phyloP scores from a whole-genome alignment of 495 filamentous ascomycete species.

The Penicillium crystallinum region DNA sequence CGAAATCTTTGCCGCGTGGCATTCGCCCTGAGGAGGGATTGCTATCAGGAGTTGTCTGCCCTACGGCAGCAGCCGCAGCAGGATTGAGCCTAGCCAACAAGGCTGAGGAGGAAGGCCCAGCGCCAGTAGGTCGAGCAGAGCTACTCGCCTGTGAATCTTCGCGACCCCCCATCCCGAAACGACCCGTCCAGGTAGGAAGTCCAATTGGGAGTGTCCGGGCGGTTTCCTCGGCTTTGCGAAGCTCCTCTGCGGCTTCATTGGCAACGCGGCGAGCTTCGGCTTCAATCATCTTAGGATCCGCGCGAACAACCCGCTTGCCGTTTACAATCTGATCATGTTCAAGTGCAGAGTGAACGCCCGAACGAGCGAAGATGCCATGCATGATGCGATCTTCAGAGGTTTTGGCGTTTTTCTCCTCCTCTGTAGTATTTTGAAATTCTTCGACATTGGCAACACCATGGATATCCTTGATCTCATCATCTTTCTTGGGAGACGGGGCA shows the following conservation, averaged over 20 bases:
- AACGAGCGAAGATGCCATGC: conserved; percentile 78
- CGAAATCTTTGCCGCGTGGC: conserved; percentile 51
- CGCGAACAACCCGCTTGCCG: conserved; percentile 55
- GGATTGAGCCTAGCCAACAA: conserved; percentile 56
- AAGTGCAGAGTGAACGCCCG: conserved; percentile 76
- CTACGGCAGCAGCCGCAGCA: conserved; percentile 22
- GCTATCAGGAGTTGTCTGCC: conserved; percentile 24
- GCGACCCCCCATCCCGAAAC: conserved; percentile 66
- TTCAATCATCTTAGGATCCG: conserved; percentile 68
- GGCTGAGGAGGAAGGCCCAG: conserved; percentile 49
- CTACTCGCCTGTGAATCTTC: conserved; percentile 32
- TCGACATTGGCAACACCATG: conserved; percentile 57
- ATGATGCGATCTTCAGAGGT: conserved; percentile 63
- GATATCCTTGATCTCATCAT: conserved; percentile 42
- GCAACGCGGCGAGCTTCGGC: conserved; percentile 76
- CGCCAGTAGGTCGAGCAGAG: conserved; percentile 30
- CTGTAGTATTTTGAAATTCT: conserved; percentile 41
- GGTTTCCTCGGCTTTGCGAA: conserved; percentile 66
- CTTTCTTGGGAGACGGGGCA: conserved; percentile 5
- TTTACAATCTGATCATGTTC: conserved; percentile 87
- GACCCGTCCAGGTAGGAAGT: conserved; percentile 90
- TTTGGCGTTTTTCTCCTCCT: conserved; percentile 35
- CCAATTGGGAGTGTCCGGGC: conserved; percentile 71
- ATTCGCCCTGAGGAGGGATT: conserved; percentile 20
- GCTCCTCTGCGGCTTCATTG: conserved; percentile 65